These are phyloP conservation scores for Ceraceosorus guamensis DNA, from an alignment of 1,284 basidiomycete species.

Conservation along the genomic window DNA sequence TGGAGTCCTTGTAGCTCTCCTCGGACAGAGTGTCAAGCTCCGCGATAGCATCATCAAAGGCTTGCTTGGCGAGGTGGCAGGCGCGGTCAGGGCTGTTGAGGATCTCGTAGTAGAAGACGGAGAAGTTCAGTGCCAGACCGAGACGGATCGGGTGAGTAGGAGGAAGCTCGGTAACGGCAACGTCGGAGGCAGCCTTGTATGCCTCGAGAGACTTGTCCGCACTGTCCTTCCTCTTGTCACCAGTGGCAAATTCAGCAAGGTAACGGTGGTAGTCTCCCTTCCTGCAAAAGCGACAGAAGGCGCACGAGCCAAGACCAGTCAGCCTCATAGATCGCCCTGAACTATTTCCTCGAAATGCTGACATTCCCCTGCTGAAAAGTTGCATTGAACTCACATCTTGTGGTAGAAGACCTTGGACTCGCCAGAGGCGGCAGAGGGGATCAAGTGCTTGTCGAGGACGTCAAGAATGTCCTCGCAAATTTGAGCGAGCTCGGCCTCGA, in stretches of 20 bases:
- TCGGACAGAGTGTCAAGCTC: constrained; percentile 99
- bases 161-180: constrained; percentile 93
- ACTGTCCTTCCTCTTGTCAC: constrained; percentile 96
- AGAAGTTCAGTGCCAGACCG: constrained; percentile 98
- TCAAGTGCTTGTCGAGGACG: constrained; percentile 97
- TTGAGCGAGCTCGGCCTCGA: constrained; percentile 93
- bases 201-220: constrained; percentile 98
- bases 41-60: constrained; percentile 98
- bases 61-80: constrained; percentile 98
- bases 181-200: constrained; percentile 98
- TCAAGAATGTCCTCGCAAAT: constrained; percentile 99
- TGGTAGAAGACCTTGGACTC: constrained; percentile 99
- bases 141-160: constrained; percentile 99
- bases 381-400: constrained; percentile 81
- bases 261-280: constrained; percentile 99
- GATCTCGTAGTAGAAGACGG: constrained; percentile 99
- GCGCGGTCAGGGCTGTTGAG: constrained; percentile 98
- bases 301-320: not conserved
- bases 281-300: constrained; percentile 54
- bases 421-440: constrained; percentile 92
- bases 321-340: not conserved
- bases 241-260: constrained; percentile 97
- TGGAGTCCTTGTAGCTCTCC: constrained; percentile 84
- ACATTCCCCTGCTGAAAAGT: not conserved
- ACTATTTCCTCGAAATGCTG: not conserved